Evolutionary conservation across 2,329 filamentous ascomycete genomes (phyloP).

Genomic region (Claviceps sp.): DNA sequence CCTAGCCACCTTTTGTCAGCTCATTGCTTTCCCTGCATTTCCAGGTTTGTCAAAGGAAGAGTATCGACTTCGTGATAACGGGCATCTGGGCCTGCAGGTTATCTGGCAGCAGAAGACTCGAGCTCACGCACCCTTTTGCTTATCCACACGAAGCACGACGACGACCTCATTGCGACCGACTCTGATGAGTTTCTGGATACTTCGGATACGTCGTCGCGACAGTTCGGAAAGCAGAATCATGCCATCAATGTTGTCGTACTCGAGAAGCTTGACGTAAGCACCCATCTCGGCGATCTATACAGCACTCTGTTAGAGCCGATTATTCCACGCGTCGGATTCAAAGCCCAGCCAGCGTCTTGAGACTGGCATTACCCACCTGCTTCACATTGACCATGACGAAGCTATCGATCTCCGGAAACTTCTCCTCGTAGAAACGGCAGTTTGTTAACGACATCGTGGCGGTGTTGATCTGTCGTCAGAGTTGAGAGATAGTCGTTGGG

Average conservation of each 20-base stretch:
- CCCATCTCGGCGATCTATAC: constrained; percentile 95
- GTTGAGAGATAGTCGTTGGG: constrained; percentile 12
- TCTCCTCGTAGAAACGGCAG: constrained; percentile 95
- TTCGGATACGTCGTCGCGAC: constrained; percentile 93
- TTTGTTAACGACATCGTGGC: constrained; percentile 87
- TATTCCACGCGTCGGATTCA: neutral
- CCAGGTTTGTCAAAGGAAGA: neutral
- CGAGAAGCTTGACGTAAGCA: constrained; percentile 96
- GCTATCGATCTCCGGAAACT: constrained; percentile 89
- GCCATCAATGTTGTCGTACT: constrained; percentile 99
- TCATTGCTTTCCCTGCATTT: constrained; percentile 1
- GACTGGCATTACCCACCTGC: constrained; percentile 56
- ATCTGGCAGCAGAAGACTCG: neutral
- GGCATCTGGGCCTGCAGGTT: too few relatives aligned
- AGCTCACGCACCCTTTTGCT: constrained; percentile 68
- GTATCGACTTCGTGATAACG: neutral
- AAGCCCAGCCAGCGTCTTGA: constrained; percentile 13
- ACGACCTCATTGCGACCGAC: constrained; percentile 98
- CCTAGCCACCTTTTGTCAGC: constrained; percentile 27
- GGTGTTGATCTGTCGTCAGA: constrained; percentile 36
- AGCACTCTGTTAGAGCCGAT: constrained; percentile 6
- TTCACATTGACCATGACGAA: constrained; percentile 99
- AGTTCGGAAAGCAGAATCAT: constrained; percentile 98
- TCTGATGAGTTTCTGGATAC: constrained; percentile 97
- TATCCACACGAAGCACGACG: constrained; percentile 95